phyloP scores from a whole-genome alignment of 306 rosid species.

The Citrullus mucosospermus region DNA sequence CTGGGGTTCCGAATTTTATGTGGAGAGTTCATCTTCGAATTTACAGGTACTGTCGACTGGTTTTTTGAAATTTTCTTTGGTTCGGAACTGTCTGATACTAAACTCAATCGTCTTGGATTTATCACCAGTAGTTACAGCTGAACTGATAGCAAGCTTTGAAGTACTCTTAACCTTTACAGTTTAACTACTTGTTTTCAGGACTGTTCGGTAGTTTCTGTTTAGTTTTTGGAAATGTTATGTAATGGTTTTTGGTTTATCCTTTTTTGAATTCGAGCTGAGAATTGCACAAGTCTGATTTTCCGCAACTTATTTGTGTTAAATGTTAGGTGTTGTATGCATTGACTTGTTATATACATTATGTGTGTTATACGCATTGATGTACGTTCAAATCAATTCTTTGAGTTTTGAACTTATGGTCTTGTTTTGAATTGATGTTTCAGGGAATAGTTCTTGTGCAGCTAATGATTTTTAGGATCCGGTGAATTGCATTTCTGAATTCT shows the following conservation, averaged over 20 bases:
- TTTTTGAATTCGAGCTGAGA: background rate
- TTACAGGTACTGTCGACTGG: background rate
- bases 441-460: background rate
- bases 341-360: background rate
- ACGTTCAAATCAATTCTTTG: background rate
- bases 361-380: background rate
- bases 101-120: background rate
- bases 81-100: background rate
- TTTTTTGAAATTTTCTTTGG: background rate
- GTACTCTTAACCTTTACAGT: background rate
- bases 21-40: background rate
- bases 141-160: background rate
- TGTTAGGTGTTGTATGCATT: background rate
- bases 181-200: background rate
- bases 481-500: background rate
- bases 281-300: background rate
- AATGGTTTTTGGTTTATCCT: background rate
- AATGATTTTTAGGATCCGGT: background rate
- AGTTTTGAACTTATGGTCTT: background rate
- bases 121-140: background rate
- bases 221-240: background rate
- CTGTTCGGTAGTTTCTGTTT: background rate
- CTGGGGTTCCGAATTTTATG: background rate
- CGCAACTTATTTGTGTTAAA: background rate
- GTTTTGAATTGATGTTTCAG: constrained; percentile 1